Base-by-base conservation (phyloP, 2,329 filamentous ascomycete species). In the Pseudogymnoascus sp. region DNA sequence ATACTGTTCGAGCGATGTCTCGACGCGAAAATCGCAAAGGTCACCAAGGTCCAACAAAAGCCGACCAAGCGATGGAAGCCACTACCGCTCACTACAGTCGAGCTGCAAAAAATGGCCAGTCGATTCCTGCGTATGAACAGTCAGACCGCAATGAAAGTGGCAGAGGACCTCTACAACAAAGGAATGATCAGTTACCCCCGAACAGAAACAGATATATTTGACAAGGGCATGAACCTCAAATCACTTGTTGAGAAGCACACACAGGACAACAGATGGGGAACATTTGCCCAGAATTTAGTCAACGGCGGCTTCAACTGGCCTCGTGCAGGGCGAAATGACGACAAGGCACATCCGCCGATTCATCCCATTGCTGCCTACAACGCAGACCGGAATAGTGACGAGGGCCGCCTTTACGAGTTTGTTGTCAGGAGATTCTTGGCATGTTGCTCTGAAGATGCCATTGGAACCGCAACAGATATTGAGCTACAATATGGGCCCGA, bases 131-230 rank as follows among this genome's bases (percentile, higher is more conserved):
- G 87, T n/a, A 91, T 99, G 87, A 91, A 88, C 66, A 93, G 93
- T 77, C 89, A 96, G 69, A 83, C 88, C 64, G 91, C 96, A 49
- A 97, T 99, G 93, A 88, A 83, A 59, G 81, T 88, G 23, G 95
- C 95, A 4, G 95, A 99, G 75, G 80, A 80, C 4, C 83, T 99
- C 1, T 99, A 99, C 78, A 93, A 92, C 58, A 92, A 89, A 74
- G 95, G 95, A 0, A 97, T 93, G 76, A 96, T 99, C 75, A 97
- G 93, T 75, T 99, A 99, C 75, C 95, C 95, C 1, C 87, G 95
- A 75, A 99, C 95, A 0, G 95, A 99, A 75, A 99, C 95, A 0
- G 95, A 99, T 74, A 89, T 93, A 33, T 99, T 97, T 71, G 93
- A 97, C 71, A 86, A 85, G 69, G 93, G 84, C 4, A 97, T 97